Evolutionary conservation across 768 basidiomycete genomes (phyloP), one percentile per base, ranked within the genome.

Genomic region (Glaciozyma martinii): DNA sequence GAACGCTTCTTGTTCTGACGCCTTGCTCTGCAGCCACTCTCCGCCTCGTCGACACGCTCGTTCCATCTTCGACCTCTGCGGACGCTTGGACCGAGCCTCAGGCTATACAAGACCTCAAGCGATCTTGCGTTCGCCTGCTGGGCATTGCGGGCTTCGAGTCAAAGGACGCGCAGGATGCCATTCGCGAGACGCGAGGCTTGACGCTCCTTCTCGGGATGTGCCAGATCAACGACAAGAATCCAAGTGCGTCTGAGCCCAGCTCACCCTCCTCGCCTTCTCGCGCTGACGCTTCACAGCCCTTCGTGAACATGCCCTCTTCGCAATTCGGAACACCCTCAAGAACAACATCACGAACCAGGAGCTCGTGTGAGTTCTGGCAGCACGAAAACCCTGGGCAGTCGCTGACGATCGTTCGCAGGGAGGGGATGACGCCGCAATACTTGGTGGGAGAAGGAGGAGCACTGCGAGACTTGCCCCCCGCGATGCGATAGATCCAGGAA

Each of bases 261-360:
- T 43, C 16, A 8, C 19, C 46, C 21, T 47, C 46, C 44, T 7
- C 37, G 37, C 37, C 15, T 40, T 8, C 37, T 19, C 13, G 30
- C 15, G 37, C 37, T n/a, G 37, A 47, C 16, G 1, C 19, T 25
- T 12, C n/a, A 4, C 50, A 91, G 93, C 90, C 77, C 78, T 98
- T 55, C 86, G 90, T 25, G 93, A 97, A 77, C 89, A 95, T 74
- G 90, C 92, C 3, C 83, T 97, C 49, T 85, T 95, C 68, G 82
- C 90, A 25, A 79, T 95, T 25, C 83, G 84, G 52, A 89, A 88
- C 76, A 76, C 94, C 16, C 80, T 97, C 62, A 80, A 86, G 68
- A 80, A 81, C 44, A 95, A 95, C 75, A 67, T 76, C 33, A 86
- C 86, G 65, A 95, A 90, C 71, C 90, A 97, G 76, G 81, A 80